A percentile compares a stretch with the other conserved stretches of the same genome.
Conservation (phyloP, 257 asterid species). For the Striga asiatica region DNA sequence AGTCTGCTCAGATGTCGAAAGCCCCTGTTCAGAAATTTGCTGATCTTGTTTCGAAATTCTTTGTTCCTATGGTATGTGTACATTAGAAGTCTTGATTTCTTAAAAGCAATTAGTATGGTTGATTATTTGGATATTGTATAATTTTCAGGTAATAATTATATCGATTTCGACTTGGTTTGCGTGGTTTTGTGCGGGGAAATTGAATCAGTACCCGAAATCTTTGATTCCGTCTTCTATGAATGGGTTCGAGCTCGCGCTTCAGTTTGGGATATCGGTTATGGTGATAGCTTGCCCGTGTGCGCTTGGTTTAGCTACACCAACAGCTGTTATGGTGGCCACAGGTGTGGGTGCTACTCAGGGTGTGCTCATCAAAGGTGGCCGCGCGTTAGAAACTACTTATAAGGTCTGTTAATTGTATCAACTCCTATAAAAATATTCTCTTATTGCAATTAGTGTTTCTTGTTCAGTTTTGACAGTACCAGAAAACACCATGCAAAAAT, state of each 20-base stretch:
- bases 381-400: slow-evolving; percentile 71
- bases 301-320: slow-evolving; percentile 83
- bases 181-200: slow-evolving; percentile 62
- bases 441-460: not conserved
- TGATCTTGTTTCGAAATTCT: slow-evolving; percentile 49
- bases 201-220: slow-evolving; percentile 44
- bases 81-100: not conserved
- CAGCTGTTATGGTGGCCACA: slow-evolving; percentile 89
- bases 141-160: slow-evolving; percentile 42
- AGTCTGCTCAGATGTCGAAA: slow-evolving; percentile 59
- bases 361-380: slow-evolving; percentile 84
- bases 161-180: slow-evolving; percentile 55
- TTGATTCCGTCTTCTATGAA: slow-evolving; percentile 76
- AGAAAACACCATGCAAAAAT: too few species aligned
- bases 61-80: slow-evolving; percentile 44
- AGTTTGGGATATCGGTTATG: slow-evolving; percentile 87
- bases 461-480: not conserved
- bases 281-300: slow-evolving; percentile 93
- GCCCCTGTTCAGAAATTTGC: slow-evolving; percentile 66
- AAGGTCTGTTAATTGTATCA: slow-evolving; percentile 30
- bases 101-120: not conserved
- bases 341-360: slow-evolving; percentile 83
- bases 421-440: not conserved
- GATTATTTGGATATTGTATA: not conserved
- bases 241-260: slow-evolving; percentile 72